A percentile compares a stretch with the other conserved stretches of the same genome.
These are phyloP conservation scores for Quercus suber DNA, from an alignment of 306 rosid species.

Conservation along the genomic window DNA sequence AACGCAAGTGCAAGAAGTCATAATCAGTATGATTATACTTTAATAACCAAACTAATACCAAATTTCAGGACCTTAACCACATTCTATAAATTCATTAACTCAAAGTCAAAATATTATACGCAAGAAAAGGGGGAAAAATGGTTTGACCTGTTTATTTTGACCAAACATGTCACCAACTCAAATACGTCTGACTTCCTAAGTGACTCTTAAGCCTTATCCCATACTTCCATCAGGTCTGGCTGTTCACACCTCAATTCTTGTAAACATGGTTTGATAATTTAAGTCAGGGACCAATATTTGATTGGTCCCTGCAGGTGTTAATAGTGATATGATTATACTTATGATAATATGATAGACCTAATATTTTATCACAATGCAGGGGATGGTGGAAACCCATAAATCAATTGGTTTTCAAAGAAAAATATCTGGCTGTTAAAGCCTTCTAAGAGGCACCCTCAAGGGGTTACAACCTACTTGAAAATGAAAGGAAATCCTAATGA, in stretches of 20 bases:
- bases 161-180: not conserved
- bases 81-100: not conserved
- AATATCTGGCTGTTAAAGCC: not conserved
- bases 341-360: not conserved
- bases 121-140: not conserved
- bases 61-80: not conserved
- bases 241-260: not conserved
- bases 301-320: not conserved
- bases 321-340: not conserved
- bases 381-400: not conserved
- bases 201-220: not conserved
- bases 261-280: not conserved
- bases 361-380: not conserved
- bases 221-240: not conserved
- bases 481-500: not conserved
- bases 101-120: not conserved
- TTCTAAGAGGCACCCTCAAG: not conserved
- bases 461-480: not conserved
- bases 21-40: not conserved
- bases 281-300: not conserved
- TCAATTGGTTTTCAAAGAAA: not conserved
- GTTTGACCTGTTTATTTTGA: not conserved
- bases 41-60: not conserved
- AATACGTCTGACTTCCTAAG: not conserved
- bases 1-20: not conserved